Base-by-base conservation (phyloP, 257 asterid species). In the Solanum tarapatanum region DNA sequence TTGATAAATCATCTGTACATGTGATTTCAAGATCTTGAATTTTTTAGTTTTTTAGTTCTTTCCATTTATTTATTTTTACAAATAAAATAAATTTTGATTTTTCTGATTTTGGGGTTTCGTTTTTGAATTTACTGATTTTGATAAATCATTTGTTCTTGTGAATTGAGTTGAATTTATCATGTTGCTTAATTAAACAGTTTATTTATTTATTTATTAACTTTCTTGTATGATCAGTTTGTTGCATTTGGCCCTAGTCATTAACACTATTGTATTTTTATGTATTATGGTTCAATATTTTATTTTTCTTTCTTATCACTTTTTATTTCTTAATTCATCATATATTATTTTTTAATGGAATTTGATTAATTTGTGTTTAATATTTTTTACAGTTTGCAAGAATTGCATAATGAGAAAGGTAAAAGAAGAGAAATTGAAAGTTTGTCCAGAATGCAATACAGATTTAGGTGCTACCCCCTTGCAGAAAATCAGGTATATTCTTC, bases 391-490 rank as follows among this genome's bases (percentile, higher is more conserved):
- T 91, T 95, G 95, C 92, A 90, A 90, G 89, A 90, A 90, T 66
- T 95, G 98, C 93, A 93, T 94, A 88, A 85, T 86, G 84, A 80
- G 84, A 87, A 93, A 90, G 89, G 88, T 95, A 35, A 84, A 83
- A 16, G 90, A 91, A 51, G 96, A 90, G 88, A 93, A 89, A 76
- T 88, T 87, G 86, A 90, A 88, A 19, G 87, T 86, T 19, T 94
- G 98, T 64, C 98, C 94, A 51, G 79, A 87, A 51, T 95, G 98
- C 91, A 87, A 90, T 77, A 88, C 86, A 2, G 89, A 92, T 79
- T 70, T 95, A 90, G 96, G 96, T 66, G 91, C 91, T 83, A 85
- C 75, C 28, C 96, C 98, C 2, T 70, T 89, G 89, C 95, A 92
- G 82, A 95, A 92, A 90, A 88, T 93, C 86, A 95, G 92, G 97